Base-by-base conservation (phyloP, 495 filamentous ascomycete genomes). In the Lepidopterella palustris region DNA sequence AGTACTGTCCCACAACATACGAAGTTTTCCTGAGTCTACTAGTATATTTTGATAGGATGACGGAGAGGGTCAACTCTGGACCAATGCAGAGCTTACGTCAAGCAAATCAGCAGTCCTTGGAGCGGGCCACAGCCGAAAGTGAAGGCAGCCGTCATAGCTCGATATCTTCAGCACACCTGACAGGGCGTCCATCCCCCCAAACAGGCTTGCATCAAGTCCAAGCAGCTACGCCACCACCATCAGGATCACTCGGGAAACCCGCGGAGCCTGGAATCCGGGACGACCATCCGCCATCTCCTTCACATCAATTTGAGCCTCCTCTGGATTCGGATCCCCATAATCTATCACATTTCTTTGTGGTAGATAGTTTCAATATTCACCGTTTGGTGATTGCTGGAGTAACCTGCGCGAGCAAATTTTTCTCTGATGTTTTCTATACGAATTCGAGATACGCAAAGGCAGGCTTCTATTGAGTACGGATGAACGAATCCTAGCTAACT, bases 401-500 rank as follows among this genome's bases (percentile, higher is more conserved):
- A 48, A 97, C 93, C 15, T 97, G 95, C 73, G 92, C 95, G 10
- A 96, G 92, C 81, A 99, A 99, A 76, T 99, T 97, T 79, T 99
- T 99, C 73, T 97, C 92, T 3, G 93, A 99, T 77, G 90, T 97
- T 45, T 99, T 99, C 68, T 99, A 97, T 68, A 99, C 93, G 18
- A 99, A 99, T 74, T 97, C 95, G 47, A 80, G 93, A 82, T 99
- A 99, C 72, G 93, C 95, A 61, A 99, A 97, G 87, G 93, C 96
- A 82, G 62, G 79, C 69, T 25, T 42, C 35, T 42, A 42, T 15
- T 15, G 2, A 3, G 3, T 42, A 10, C 35, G 13, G 18, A 3
- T 15, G 2, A 3, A 42, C 3, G 2, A 10, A 42, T 42, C 35
- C n/a, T n/a, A 31, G 18, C 26, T 55, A 35, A 61, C n/a, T 40